phyloP scores from a whole-genome alignment of 306 rosid genomes.

The Dalbergia cochinchinensis region DNA sequence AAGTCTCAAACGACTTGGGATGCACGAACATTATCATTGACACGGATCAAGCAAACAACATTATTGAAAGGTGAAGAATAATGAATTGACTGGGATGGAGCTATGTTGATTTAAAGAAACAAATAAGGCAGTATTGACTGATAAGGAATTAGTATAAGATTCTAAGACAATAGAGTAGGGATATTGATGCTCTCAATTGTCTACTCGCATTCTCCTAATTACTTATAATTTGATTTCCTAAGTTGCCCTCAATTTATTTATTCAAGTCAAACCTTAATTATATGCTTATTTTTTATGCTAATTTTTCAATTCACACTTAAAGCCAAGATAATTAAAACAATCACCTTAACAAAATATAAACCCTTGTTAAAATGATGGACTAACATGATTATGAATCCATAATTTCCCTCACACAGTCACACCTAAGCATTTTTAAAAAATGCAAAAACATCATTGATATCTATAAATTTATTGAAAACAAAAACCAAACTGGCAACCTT shows the following conservation, averaged over 20 bases:
- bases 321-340: no score
- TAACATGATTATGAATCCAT: not conserved
- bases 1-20: not conserved
- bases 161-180: not conserved
- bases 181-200: not conserved
- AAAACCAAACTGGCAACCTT: not conserved
- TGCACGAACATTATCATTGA: not conserved
- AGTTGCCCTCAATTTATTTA: not conserved
- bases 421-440: no score
- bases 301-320: not conserved
- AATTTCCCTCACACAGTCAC: no score
- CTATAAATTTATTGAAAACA: not conserved
- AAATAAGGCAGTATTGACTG: not conserved
- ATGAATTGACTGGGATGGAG: not conserved
- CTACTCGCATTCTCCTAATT: not conserved
- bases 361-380: not conserved
- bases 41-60: not conserved
- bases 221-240: not conserved
- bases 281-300: not conserved
- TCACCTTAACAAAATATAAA: not conserved
- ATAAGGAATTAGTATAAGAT: slow-evolving; percentile 3
- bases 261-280: not conserved
- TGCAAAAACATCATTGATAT: no score
- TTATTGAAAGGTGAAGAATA: not conserved
- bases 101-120: slow-evolving; percentile 2